phyloP scores from a whole-genome alignment of 176 grass and related monocot genomes.

The Cenchrus purpureus region DNA sequence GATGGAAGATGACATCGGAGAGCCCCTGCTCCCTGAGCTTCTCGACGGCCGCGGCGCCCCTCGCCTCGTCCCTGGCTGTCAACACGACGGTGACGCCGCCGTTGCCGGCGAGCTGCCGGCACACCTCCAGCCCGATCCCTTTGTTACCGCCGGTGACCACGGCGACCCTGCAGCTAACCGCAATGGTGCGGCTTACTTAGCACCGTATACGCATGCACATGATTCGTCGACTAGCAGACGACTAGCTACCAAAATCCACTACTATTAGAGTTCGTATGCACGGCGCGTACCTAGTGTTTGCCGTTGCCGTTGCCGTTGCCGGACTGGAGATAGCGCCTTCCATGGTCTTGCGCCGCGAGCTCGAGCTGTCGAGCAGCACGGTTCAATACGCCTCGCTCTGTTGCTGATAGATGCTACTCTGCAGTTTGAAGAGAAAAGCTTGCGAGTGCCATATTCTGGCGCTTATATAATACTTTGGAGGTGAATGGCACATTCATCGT shows the following conservation, averaged over 20 bases:
- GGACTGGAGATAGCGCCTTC: not conserved
- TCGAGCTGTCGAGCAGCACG: not conserved
- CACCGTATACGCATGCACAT: not conserved
- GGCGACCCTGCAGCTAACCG: slow-evolving; percentile 42
- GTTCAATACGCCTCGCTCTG: not conserved
- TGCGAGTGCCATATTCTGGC: too few relatives aligned
- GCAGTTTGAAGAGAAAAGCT: not conserved
- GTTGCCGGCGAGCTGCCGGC: slow-evolving; percentile 48
- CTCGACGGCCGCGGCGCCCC: slow-evolving; percentile 39
- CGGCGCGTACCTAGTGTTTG: not conserved
- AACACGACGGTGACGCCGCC: slow-evolving; percentile 60
- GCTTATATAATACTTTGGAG: too few relatives aligned
- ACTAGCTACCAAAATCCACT: not conserved
- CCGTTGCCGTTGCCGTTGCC: too few relatives aligned
- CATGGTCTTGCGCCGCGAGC: not conserved
- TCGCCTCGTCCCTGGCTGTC: slow-evolving; percentile 53
- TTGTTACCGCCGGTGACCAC: slow-evolving; percentile 71
- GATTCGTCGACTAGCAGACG: not conserved
- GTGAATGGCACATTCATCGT: too few relatives aligned
- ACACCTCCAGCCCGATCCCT: slow-evolving; percentile 68
- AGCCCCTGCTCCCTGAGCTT: slow-evolving; percentile 27
- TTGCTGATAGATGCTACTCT: not conserved
- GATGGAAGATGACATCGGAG: slow-evolving; percentile 48
- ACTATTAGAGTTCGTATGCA: not conserved
- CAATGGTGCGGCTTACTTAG: not conserved